Conservation (phyloP, 306 rosid species). For the Corylus avellana region DNA sequence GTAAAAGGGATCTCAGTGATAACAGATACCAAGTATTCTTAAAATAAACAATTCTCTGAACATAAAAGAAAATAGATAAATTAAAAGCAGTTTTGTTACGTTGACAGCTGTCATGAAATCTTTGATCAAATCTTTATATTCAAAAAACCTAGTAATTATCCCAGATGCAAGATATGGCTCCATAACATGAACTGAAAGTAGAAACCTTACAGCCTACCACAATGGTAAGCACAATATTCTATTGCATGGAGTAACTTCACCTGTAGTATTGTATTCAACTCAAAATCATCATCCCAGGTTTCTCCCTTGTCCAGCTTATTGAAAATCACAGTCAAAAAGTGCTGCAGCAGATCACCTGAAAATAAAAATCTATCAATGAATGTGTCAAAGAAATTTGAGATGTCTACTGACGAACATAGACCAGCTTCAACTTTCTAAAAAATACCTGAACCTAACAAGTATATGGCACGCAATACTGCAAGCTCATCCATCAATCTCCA, state of each 20-base stretch:
- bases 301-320: constrained; percentile 89
- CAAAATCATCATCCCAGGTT: constrained; percentile 96
- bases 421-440: constrained; percentile 21
- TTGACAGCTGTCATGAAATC: not conserved
- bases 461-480: constrained; percentile 88
- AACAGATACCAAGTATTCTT: not conserved
- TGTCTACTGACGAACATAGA: constrained; percentile 12
- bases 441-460: constrained; percentile 95
- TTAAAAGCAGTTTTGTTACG: not conserved
- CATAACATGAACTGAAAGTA: constrained; percentile 6
- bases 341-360: constrained; percentile 95
- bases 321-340: constrained; percentile 84
- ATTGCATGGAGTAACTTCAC: constrained; percentile 43
- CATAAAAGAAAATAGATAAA: not conserved
- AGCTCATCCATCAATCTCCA: constrained; percentile 99
- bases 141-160: not conserved
- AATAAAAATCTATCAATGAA: constrained; percentile 29
- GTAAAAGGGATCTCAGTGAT: not conserved
- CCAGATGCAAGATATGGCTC: constrained; percentile 8
- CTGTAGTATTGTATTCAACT: constrained; percentile 90
- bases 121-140: not conserved
- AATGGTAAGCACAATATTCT: constrained; percentile 12
- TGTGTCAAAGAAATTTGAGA: constrained; percentile 29
- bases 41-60: not conserved
- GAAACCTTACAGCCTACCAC: constrained; percentile 6